phyloP scores from a whole-genome alignment of 371 early-diverging fungal genomes.

The Mortierella sp. region DNA sequence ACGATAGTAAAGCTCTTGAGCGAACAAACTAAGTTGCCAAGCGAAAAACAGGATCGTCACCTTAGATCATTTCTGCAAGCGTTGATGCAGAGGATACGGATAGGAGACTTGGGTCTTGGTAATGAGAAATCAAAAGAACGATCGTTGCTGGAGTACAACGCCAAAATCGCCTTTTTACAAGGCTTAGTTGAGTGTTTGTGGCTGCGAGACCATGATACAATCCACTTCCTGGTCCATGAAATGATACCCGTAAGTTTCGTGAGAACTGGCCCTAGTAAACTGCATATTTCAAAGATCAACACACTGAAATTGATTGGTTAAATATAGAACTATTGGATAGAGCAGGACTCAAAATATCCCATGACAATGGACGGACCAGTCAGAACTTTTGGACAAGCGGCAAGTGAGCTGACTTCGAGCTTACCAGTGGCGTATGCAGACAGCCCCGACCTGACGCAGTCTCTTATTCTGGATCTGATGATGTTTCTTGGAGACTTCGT shows the following conservation, averaged over 20 bases:
- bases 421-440: constrained; percentile 23
- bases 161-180: constrained; percentile 31
- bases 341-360: constrained; percentile 30
- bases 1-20: constrained; percentile 17
- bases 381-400: constrained; percentile 24
- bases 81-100: constrained; percentile 31
- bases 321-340: constrained; percentile 42
- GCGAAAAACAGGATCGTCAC: constrained; percentile 21
- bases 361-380: constrained; percentile 34
- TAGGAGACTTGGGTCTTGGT: constrained; percentile 44
- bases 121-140: constrained; percentile 6
- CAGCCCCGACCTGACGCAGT: constrained; percentile 20
- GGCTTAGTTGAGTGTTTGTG: constrained; percentile 41
- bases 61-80: constrained; percentile 4
- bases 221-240: constrained; percentile 31
- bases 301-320: background rate
- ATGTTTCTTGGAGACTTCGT: constrained; percentile 27
- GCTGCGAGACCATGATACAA: constrained; percentile 12
- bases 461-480: constrained; percentile 27
- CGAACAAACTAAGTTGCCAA: constrained; percentile 24
- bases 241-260: constrained; percentile 40
- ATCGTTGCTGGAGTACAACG: constrained; percentile 10
- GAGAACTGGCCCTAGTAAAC: background rate
- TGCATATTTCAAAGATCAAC: background rate
- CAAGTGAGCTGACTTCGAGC: constrained; percentile 29